A percentile compares a stretch with the other conserved stretches of the same genome.
Conservation (phyloP, 805 yeast genomes). For the Pichia deserticola region DNA sequence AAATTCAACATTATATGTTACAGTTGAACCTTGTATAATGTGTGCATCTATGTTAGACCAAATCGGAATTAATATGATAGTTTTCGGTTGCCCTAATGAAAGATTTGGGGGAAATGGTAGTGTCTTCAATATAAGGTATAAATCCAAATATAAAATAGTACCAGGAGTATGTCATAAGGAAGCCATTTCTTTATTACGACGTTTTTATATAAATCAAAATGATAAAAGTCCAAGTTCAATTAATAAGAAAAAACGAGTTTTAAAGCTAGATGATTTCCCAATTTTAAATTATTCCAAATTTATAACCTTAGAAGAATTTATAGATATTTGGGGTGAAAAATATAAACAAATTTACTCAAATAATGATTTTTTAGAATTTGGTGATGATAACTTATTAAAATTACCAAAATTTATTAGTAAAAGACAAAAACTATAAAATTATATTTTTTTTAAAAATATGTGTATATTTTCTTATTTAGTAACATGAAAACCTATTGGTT, state of each 20-base stretch:
- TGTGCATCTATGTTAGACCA: conserved; percentile 91
- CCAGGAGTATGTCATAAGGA: conserved; percentile 81
- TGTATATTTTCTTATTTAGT: too few species aligned
- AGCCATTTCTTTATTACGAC: conserved; percentile 72
- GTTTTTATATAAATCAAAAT: conserved; percentile 82
- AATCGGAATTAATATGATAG: conserved; percentile 61
- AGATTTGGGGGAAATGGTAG: conserved; percentile 96
- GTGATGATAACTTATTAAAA: conserved; percentile 7
- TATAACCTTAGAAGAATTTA: conserved; percentile 44
- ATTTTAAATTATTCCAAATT: conserved; percentile 48
- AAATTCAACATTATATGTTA: conserved; percentile 71
- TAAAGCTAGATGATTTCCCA: conserved; percentile 53
- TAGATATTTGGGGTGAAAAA: conserved; percentile 40
- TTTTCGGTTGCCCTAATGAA: conserved; percentile 91
- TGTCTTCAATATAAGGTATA: conserved; percentile 45
- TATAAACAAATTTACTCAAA: conserved; percentile 19
- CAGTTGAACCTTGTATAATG: conserved; percentile 98
- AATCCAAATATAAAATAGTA: conserved; percentile 26
- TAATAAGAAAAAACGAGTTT: conserved; percentile 58
- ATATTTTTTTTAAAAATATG: too few species aligned
- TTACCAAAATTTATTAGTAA: not conserved
- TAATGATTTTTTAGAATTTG: conserved; percentile 21
- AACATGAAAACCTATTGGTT: not conserved
- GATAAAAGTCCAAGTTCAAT: conserved; percentile 78
- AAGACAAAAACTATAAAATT: not conserved